These are phyloP conservation scores for Phtheirospermum japonicum DNA, from an alignment of 257 asterid species.

Conservation along the genomic window DNA sequence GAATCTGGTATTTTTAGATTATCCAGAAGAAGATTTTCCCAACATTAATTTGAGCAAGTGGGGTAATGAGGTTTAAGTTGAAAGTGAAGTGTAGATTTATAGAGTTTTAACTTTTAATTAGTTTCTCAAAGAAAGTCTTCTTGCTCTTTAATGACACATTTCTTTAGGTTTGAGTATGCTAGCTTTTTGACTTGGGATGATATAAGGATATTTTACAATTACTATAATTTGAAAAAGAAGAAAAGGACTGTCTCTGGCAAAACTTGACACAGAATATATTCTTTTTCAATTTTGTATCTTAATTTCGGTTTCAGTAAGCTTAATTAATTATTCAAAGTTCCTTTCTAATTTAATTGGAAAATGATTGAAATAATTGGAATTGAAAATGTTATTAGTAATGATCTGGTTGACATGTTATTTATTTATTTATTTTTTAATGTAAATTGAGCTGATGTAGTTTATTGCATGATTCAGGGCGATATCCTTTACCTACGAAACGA, in stretches of 20 bases:
- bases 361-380: too few relatives aligned
- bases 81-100: conserved; percentile 21
- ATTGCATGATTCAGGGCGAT: conserved; percentile 57
- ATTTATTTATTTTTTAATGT: too few relatives aligned
- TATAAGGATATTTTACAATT: not conserved
- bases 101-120: conserved; percentile 1
- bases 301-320: too few relatives aligned
- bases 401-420: too few relatives aligned
- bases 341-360: not conserved
- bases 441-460: conserved; percentile 26
- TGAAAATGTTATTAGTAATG: too few relatives aligned
- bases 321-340: too few relatives aligned
- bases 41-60: conserved; percentile 30
- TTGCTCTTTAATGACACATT: conserved; percentile 20
- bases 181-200: conserved; percentile 17
- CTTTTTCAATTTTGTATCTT: too few relatives aligned
- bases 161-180: conserved; percentile 27
- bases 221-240: too few relatives aligned
- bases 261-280: too few relatives aligned
- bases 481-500: conserved; percentile 70
- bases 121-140: conserved; percentile 20
- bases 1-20: conserved; percentile 34
- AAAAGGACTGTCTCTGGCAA: too few relatives aligned
- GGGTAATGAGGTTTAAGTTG: conserved; percentile 25
- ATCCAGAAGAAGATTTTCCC: conserved; percentile 19